Evolutionary conservation across 2,329 filamentous ascomycete genomes (phyloP).

Genomic region (Pseudogymnoascus pannorum): DNA sequence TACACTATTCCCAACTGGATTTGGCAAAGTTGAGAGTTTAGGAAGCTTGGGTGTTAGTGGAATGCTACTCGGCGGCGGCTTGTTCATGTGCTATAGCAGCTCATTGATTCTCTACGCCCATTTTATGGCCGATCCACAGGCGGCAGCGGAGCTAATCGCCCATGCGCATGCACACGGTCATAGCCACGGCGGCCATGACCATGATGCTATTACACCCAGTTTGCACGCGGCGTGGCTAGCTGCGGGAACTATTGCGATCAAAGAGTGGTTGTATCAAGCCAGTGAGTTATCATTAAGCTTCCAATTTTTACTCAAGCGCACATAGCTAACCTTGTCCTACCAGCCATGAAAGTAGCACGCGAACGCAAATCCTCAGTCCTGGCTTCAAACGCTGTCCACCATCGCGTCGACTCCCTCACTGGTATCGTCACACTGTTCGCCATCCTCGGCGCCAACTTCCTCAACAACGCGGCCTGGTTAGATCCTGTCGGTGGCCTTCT

Average conservation of each 20-base stretch:
- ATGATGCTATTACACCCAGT: slow-evolving; percentile 62
- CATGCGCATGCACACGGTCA: slow-evolving; percentile 53
- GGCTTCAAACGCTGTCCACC: slow-evolving; percentile 92
- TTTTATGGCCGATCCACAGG: slow-evolving; percentile 57
- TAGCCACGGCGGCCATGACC: slow-evolving; percentile 56
- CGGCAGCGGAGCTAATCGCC: slow-evolving; percentile 44
- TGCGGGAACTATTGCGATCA: slow-evolving; percentile 79
- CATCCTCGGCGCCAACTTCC: slow-evolving; percentile 81
- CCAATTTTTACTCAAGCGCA: not conserved
- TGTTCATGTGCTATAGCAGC: slow-evolving; percentile 85
- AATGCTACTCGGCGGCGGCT: slow-evolving; percentile 78
- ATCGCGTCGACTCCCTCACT: slow-evolving; percentile 91
- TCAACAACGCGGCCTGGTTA: slow-evolving; percentile 81
- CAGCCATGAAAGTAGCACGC: slow-evolving; percentile 89
- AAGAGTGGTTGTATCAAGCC: slow-evolving; percentile 94
- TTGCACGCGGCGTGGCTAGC: slow-evolving; percentile 94
- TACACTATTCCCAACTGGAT: slow-evolving; percentile 77
- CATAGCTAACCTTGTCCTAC: slow-evolving; percentile 18
- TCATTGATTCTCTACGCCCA: slow-evolving; percentile 63
- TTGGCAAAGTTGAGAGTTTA: slow-evolving; percentile 95
- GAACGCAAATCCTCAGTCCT: slow-evolving; percentile 94
- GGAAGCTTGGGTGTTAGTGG: slow-evolving; percentile 89
- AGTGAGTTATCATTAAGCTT: slow-evolving; percentile 54
- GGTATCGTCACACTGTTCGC: slow-evolving; percentile 86
- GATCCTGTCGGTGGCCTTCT: slow-evolving; percentile 89